phyloP scores from a whole-genome alignment of 768 basidiomycete species.

The Paxillus rubicundulus region DNA sequence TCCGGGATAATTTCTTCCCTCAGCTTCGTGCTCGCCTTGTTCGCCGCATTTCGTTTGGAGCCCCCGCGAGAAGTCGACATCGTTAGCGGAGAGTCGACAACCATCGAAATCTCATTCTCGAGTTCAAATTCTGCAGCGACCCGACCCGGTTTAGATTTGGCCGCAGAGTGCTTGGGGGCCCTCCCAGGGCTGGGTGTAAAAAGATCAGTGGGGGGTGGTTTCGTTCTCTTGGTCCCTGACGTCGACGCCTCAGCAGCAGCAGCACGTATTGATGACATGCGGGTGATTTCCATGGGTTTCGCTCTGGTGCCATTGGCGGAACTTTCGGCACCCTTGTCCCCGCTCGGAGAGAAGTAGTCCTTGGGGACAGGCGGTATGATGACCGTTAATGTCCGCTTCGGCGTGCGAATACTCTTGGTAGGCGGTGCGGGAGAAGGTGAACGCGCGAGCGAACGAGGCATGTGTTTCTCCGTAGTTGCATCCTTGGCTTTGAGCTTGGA shows the following conservation, averaged over 20 bases:
- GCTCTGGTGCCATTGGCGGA: not conserved
- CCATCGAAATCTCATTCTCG: slow-evolving; percentile 7
- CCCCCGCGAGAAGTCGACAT: slow-evolving; percentile 17
- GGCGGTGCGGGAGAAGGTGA: slow-evolving; percentile 8
- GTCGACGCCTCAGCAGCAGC: slow-evolving; percentile 25
- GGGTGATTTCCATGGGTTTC: not conserved
- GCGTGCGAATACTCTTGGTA: slow-evolving; percentile 1
- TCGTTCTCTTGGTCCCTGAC: slow-evolving; percentile 15
- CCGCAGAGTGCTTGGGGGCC: not conserved
- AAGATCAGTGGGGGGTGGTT: slow-evolving; percentile 16
- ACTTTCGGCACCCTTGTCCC: not conserved
- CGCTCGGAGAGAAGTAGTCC: slow-evolving; percentile 24
- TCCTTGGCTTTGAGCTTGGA: not conserved
- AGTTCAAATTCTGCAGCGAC: not conserved
- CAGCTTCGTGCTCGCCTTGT: slow-evolving; percentile 44
- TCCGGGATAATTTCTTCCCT: slow-evolving; percentile 72
- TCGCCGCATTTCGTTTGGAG: slow-evolving; percentile 52
- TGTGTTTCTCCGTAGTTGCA: not conserved
- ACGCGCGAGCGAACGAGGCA: slow-evolving; percentile 5
- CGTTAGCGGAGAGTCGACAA: slow-evolving; percentile 6
- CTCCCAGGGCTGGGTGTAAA: slow-evolving; percentile 3
- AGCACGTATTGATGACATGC: slow-evolving; percentile 19
- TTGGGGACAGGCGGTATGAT: slow-evolving; percentile 25
- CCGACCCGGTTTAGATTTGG: not conserved
- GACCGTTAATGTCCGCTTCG: slow-evolving; percentile 28